These are phyloP conservation scores for Torulaspora globosa DNA, from an alignment of 1,139 yeast species.

Conservation along the genomic window DNA sequence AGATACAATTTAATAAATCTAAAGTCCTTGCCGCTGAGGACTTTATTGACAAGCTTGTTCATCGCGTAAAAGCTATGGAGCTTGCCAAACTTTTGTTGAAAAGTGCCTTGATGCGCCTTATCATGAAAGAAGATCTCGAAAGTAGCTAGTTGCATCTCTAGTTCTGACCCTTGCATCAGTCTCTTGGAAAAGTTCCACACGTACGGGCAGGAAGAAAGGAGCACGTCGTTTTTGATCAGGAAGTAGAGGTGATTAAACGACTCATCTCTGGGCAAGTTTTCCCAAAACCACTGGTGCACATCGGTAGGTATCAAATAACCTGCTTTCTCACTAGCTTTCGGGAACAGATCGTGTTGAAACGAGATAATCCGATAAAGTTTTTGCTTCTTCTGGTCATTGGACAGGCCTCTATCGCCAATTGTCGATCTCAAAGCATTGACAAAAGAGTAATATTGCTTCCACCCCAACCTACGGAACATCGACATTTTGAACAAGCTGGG, in stretches of 20 bases:
- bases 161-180: conserved; percentile 30
- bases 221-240: conserved; percentile 27
- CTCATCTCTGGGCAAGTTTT: conserved; percentile 17
- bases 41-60: conserved; percentile 17
- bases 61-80: conserved; percentile 27
- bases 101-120: conserved; percentile 13
- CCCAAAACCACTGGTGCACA: conserved; percentile 32
- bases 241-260: conserved; percentile 27
- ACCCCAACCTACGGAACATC: conserved; percentile 11
- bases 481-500: conserved; percentile 10
- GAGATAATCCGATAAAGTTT: conserved; percentile 18
- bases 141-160: conserved; percentile 29
- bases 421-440: conserved; percentile 7
- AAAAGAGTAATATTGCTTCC: conserved; percentile 15
- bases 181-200: conserved; percentile 17
- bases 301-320: conserved; percentile 24
- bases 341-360: conserved; percentile 21
- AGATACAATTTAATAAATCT: conserved; percentile 25
- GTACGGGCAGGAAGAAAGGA: conserved; percentile 19
- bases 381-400: conserved; percentile 11
- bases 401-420: conserved; percentile 4
- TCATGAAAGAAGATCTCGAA: conserved; percentile 27
- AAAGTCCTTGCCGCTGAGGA: conserved; percentile 20
- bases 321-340: conserved; percentile 10
- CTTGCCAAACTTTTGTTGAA: conserved; percentile 21